Evolutionary conservation across 2,329 filamentous ascomycete species (phyloP).

Genomic region (Aureobasidium vineae): DNA sequence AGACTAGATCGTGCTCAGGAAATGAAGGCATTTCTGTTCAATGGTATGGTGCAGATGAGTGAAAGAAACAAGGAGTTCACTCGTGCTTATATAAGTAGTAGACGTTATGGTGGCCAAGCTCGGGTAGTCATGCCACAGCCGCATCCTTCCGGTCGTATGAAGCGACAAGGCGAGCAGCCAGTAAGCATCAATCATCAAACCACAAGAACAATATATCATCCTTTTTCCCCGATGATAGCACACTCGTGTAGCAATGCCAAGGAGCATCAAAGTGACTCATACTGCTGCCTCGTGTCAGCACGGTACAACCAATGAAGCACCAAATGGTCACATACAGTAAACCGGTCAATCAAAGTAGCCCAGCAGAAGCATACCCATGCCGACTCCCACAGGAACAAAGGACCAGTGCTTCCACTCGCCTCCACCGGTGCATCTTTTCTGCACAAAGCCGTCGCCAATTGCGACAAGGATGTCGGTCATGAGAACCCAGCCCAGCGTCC

Average conservation of each 20-base stretch:
- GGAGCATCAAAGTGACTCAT: neutral
- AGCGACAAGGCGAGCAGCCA: slow-evolving; percentile 1
- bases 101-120: slow-evolving; percentile 4
- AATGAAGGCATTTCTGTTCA: slow-evolving; percentile 28
- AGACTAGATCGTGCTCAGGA: slow-evolving; percentile 32
- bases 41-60: neutral
- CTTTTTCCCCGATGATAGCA: neutral
- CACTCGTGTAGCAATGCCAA: neutral
- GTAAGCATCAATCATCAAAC: neutral
- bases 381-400: neutral
- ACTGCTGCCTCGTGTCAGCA: slow-evolving; percentile 12
- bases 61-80: neutral
- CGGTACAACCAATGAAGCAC: neutral
- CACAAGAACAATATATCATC: slow-evolving; percentile 1
- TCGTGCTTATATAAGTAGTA: neutral
- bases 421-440: neutral
- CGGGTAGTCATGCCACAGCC: slow-evolving; percentile 2
- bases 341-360: slow-evolving; percentile 11
- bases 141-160: neutral
- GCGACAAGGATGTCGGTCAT: slow-evolving; percentile 8
- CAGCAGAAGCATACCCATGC: neutral
- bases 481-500: neutral
- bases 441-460: neutral
- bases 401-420: slow-evolving; percentile 18
- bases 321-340: neutral